These are phyloP conservation scores for Aspergillus felis DNA, from an alignment of 2,329 filamentous ascomycete species.

Conservation along the genomic window DNA sequence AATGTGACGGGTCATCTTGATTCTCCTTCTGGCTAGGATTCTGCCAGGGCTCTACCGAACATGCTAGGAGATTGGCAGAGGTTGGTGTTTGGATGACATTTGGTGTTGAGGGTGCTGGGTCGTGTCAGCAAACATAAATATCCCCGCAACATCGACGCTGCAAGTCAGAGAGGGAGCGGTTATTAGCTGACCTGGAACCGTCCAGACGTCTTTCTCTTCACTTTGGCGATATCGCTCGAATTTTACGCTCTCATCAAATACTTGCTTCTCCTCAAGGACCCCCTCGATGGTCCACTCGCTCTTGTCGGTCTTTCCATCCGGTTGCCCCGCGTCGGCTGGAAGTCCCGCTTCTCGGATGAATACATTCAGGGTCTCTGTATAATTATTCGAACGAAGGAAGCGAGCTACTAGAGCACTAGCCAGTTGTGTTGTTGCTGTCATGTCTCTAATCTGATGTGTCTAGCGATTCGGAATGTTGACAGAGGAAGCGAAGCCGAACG, in stretches of 20 bases:
- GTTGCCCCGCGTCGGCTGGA: slow-evolving; percentile 46
- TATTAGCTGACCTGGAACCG: slow-evolving; percentile 38
- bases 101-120: slow-evolving; percentile 45
- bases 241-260: slow-evolving; percentile 51
- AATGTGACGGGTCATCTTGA: slow-evolving; percentile 11
- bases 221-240: slow-evolving; percentile 54
- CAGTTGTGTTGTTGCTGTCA: slow-evolving; percentile 7
- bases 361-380: slow-evolving; percentile 51
- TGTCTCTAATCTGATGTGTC: neutral
- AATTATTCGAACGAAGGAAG: slow-evolving; percentile 42
- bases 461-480: neutral
- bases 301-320: slow-evolving; percentile 18
- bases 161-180: neutral
- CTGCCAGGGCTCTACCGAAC: slow-evolving; percentile 41
- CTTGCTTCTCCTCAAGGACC: slow-evolving; percentile 58
- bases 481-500: neutral
- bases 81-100: slow-evolving; percentile 42
- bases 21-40: slow-evolving; percentile 9
- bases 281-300: slow-evolving; percentile 55
- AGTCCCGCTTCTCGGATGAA: slow-evolving; percentile 57
- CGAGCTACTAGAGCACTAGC: slow-evolving; percentile 40
- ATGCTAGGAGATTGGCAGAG: slow-evolving; percentile 52
- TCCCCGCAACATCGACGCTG: neutral
- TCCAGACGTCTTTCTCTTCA: slow-evolving; percentile 45
- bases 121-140: neutral